Conservation (phyloP, 2,329 filamentous ascomycete species). For the Penicillium sp. region DNA sequence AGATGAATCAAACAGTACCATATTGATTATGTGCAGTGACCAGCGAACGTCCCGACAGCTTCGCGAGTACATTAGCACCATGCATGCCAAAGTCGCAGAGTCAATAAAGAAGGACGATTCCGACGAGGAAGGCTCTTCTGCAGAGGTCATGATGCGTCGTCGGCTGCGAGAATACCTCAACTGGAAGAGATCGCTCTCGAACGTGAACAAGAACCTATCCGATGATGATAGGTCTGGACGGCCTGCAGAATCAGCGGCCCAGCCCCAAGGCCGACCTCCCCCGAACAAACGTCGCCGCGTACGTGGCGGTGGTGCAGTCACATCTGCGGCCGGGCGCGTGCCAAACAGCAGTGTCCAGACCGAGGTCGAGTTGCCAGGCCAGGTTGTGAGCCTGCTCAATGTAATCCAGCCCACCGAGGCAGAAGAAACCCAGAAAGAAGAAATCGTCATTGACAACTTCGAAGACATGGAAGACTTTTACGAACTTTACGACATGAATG, state of each 20-base stretch:
- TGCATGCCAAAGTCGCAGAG: slow-evolving; percentile 64
- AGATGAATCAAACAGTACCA: slow-evolving; percentile 86
- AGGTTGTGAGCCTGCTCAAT: slow-evolving; percentile 78
- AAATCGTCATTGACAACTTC: slow-evolving; percentile 72
- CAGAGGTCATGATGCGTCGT: slow-evolving; percentile 82
- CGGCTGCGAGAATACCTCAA: slow-evolving; percentile 81
- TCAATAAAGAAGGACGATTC: slow-evolving; percentile 46
- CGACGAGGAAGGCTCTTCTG: slow-evolving; percentile 65
- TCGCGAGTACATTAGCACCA: slow-evolving; percentile 85
- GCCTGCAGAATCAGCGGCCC: slow-evolving; percentile 21
- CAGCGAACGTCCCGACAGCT: slow-evolving; percentile 82
- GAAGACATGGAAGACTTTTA: slow-evolving; percentile 92
- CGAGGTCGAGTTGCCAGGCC: slow-evolving; percentile 72
- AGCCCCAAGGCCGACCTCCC: slow-evolving; percentile 63
- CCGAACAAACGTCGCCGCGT: slow-evolving; percentile 83
- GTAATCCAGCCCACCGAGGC: slow-evolving; percentile 78
- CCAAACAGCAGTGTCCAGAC: slow-evolving; percentile 73
- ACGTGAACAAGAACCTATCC: slow-evolving; percentile 63
- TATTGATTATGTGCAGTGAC: slow-evolving; percentile 93
- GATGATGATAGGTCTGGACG: slow-evolving; percentile 24
- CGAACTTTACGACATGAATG: slow-evolving; percentile 85
- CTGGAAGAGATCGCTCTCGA: slow-evolving; percentile 88
- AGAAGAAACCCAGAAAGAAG: slow-evolving; percentile 68
- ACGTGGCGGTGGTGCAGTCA: slow-evolving; percentile 69
- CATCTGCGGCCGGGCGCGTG: slow-evolving; percentile 59